Evolutionary conservation across 2,329 filamentous ascomycete species (phyloP).

Genomic region (Alternaria hordeiaustralica): DNA sequence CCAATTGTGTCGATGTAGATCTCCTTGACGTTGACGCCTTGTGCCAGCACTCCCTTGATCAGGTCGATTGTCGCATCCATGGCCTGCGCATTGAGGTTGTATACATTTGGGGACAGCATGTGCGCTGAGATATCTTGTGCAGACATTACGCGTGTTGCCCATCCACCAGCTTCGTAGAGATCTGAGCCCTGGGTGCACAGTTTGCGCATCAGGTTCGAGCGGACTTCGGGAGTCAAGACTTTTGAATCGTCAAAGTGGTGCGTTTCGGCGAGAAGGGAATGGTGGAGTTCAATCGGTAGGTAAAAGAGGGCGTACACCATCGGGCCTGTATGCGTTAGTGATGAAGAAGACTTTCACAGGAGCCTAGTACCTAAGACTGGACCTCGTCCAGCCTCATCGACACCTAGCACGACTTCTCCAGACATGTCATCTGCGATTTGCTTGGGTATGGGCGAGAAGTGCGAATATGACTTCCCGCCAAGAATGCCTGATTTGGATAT

Average conservation of each 20-base stretch:
- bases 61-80: constrained; percentile 88
- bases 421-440: constrained; percentile 51
- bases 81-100: constrained; percentile 96
- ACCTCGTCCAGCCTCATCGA: constrained; percentile 92
- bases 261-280: constrained; percentile 75
- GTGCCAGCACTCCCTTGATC: constrained; percentile 76
- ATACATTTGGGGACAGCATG: constrained; percentile 72
- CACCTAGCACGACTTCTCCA: constrained; percentile 77
- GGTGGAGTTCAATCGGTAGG: constrained; percentile 67
- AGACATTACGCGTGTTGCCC: constrained; percentile 81
- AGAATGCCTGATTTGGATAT: constrained; percentile 50
- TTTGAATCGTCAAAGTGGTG: constrained; percentile 97
- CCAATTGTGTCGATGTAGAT: constrained; percentile 97
- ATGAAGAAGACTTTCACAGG: constrained; percentile 37
- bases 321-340: constrained; percentile 58
- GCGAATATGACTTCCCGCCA: constrained; percentile 55
- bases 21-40: constrained; percentile 82
- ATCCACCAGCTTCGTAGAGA: constrained; percentile 73
- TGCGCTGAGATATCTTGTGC: constrained; percentile 80
- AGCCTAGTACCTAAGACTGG: constrained; percentile 77
- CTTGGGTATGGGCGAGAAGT: constrained; percentile 54
- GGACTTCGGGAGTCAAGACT: constrained; percentile 80
- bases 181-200: constrained; percentile 71
- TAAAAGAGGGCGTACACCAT: constrained; percentile 78
- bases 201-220: constrained; percentile 72